Percentiles rank a stretch among this genome's conserved stretches.
Conservation (phyloP, 108 stramenopile species). For the Cyclotella kingstonii region DNA sequence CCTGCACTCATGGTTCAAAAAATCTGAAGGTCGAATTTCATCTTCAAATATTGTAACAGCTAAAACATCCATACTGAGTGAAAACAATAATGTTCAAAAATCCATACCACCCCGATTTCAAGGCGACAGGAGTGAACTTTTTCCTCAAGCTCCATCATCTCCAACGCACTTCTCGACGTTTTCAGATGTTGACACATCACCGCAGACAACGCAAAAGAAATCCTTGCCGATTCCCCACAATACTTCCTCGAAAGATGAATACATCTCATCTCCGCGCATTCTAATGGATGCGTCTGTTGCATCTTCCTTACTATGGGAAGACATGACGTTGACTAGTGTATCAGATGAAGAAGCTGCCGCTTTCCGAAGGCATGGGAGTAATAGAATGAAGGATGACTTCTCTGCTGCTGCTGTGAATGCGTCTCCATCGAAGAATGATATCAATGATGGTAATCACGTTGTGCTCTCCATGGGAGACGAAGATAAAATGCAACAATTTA, state of each 20-base stretch:
- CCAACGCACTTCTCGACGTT: conserved; percentile 5
- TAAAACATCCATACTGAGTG: neutral
- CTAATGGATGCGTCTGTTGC: conserved; percentile 39
- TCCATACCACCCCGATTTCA: conserved; percentile 5
- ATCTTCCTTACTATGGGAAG: conserved; percentile 44
- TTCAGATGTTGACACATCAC: neutral
- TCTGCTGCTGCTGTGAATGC: neutral
- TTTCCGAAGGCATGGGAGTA: conserved; percentile 13
- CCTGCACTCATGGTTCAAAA: conserved; percentile 3
- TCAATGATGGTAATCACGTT: neutral
- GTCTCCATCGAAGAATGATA: neutral
- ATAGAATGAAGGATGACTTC: neutral
- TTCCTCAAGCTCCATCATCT: conserved; percentile 1
- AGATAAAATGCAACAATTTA: neutral
- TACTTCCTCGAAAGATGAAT: neutral
- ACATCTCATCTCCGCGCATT: conserved; percentile 6
- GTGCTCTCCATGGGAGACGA: neutral
- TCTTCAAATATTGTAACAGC: neutral
- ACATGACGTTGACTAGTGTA: conserved; percentile 38
- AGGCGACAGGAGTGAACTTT: neutral
- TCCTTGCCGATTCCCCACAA: neutral
- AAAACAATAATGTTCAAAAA: neutral
- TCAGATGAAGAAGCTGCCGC: conserved; percentile 39
- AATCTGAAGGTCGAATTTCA: neutral
- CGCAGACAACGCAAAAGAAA: conserved; percentile 8